phyloP scores from a whole-genome alignment of 345 rosid species.

The Melaleuca alternifolia region DNA sequence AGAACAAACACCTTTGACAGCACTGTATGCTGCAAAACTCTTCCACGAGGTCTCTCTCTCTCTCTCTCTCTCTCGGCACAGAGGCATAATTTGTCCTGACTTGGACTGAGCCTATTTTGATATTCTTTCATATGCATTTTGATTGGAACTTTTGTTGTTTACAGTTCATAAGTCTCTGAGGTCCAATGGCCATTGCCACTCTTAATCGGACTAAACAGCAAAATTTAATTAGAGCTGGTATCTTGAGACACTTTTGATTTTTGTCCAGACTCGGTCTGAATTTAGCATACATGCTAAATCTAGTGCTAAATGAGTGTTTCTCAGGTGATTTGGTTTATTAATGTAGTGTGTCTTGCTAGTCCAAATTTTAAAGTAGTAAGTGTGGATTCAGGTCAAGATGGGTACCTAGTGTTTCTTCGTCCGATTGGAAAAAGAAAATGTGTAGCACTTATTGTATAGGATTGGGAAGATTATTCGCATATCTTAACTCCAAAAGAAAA shows the following conservation, averaged over 20 bases:
- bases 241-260: background rate
- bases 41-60: constrained; percentile 41
- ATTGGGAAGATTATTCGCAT: background rate
- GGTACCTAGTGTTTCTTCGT: background rate
- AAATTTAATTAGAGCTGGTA: background rate
- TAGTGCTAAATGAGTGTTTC: background rate
- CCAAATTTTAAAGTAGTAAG: background rate
- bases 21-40: constrained; percentile 45
- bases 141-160: background rate
- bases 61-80: background rate
- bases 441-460: background rate
- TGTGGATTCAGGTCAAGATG: background rate
- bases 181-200: background rate
- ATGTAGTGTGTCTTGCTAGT: background rate
- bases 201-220: background rate
- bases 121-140: background rate
- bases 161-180: background rate
- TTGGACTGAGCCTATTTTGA: background rate
- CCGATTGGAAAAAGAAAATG: background rate
- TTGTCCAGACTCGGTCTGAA: background rate
- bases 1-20: constrained; percentile 59
- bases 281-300: no score
- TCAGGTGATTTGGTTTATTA: background rate
- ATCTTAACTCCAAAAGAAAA: background rate
- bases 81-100: background rate